phyloP scores from a whole-genome alignment of 371 early-diverging fungal genomes.

The Mucor lusitanicus region DNA sequence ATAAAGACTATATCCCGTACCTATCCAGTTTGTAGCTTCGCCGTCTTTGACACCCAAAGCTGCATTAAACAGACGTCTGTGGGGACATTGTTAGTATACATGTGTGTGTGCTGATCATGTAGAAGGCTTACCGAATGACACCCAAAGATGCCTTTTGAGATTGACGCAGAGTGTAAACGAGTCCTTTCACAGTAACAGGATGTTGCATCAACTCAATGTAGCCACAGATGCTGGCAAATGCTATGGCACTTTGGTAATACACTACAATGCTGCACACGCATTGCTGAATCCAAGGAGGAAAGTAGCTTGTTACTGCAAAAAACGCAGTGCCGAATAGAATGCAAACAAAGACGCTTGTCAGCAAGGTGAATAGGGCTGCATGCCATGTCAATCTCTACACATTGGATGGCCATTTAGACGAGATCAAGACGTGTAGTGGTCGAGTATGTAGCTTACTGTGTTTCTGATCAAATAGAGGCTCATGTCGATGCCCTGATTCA shows the following conservation, averaged over 20 bases:
- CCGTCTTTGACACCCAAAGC: neutral
- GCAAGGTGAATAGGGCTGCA: neutral
- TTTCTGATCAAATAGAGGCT: neutral
- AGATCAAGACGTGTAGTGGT: neutral
- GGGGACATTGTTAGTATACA: no score
- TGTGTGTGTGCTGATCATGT: no score
- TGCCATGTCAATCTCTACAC: neutral
- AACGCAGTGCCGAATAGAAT: neutral
- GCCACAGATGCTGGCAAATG: neutral
- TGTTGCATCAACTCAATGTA: neutral
- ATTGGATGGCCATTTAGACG: neutral
- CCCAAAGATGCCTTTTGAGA: neutral
- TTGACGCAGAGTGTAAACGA: constrained; percentile 3
- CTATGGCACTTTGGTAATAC: constrained; percentile 10
- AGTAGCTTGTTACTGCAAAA: neutral
- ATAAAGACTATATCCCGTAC: constrained; percentile 21
- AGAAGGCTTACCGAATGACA: neutral
- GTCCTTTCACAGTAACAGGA: neutral
- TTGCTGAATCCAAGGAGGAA: neutral
- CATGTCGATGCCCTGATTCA: constrained; percentile 18
- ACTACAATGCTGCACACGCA: neutral
- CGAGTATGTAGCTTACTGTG: neutral
- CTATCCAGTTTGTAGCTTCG: neutral
- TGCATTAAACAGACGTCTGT: constrained; percentile 3
- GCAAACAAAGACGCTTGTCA: neutral